These are phyloP conservation scores for Arachnopeziza araneosa DNA, from an alignment of 2,329 filamentous ascomycete genomes.

Conservation along the genomic window DNA sequence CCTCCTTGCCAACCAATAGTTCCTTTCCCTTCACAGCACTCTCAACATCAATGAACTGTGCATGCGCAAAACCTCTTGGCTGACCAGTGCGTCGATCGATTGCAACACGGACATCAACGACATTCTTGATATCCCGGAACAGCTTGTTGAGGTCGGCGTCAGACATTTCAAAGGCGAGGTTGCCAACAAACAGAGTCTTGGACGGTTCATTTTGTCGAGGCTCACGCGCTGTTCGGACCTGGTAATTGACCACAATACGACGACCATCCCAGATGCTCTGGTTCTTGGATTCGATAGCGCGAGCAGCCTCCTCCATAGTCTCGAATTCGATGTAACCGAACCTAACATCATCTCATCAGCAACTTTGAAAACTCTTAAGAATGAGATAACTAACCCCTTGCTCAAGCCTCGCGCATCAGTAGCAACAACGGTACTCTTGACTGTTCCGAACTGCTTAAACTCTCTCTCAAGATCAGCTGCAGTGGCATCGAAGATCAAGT, in stretches of 20 bases:
- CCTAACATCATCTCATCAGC: conserved; percentile 33
- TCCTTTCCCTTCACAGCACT: conserved; percentile 58
- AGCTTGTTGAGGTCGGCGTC: conserved; percentile 76
- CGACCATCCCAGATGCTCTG: conserved; percentile 58
- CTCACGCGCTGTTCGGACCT: conserved; percentile 23
- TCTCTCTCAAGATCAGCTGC: conserved; percentile 52
- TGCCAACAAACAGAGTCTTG: conserved; percentile 74
- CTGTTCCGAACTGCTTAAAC: conserved; percentile 51
- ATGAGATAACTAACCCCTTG: conserved; percentile 53
- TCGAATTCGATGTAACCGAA: conserved; percentile 63
- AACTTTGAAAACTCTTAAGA: background rate
- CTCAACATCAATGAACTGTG: conserved; percentile 66
- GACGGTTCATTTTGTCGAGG: conserved; percentile 41
- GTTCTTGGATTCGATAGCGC: conserved; percentile 53
- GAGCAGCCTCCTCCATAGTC: conserved; percentile 44
- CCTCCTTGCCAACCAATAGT: conserved; percentile 46
- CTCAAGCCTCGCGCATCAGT: conserved; percentile 58
- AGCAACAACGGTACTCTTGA: conserved; percentile 49
- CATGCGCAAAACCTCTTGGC: conserved; percentile 78
- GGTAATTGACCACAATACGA: conserved; percentile 55
- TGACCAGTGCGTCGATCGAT: conserved; percentile 77
- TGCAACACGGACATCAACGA: conserved; percentile 73
- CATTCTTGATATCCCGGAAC: conserved; percentile 64
- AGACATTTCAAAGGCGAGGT: conserved; percentile 80
- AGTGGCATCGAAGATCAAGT: conserved; percentile 64